Conservation (phyloP, 306 rosid genomes). For the Cicer pinnatifidum region DNA sequence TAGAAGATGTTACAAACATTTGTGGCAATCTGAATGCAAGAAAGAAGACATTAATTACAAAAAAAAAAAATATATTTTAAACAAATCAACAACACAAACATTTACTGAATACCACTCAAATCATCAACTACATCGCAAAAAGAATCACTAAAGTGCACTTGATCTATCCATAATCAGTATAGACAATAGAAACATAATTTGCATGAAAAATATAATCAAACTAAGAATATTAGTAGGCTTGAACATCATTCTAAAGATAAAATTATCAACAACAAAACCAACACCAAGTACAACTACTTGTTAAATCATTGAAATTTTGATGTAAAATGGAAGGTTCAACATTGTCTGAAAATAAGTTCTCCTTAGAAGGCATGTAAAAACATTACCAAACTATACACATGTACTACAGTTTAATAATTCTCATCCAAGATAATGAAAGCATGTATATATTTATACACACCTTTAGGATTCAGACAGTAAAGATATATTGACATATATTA, state of each 20-base stretch:
- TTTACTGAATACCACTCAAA: background rate
- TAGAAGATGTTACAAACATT: conserved; percentile 33
- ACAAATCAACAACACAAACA: background rate
- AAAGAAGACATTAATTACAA: conserved; percentile 5
- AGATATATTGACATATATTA: background rate
- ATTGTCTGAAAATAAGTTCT: background rate
- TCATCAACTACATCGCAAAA: background rate
- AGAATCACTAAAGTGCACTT: background rate
- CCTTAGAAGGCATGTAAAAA: background rate
- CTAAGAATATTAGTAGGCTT: conserved; percentile 10
- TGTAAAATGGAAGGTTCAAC: background rate
- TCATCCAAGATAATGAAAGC: conserved; percentile 14
- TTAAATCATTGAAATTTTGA: background rate
- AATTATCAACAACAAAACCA: background rate
- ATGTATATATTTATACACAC: background rate
- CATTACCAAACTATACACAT: conserved; percentile 9
- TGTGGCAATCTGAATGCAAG: conserved; percentile 22
- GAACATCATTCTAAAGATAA: conserved; percentile 18
- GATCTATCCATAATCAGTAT: conserved; percentile 1
- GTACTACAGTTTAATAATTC: background rate
- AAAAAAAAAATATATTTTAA: background rate
- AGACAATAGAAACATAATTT: background rate
- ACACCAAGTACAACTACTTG: background rate
- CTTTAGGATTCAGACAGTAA: background rate
- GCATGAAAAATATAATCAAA: background rate